Base-by-base conservation (phyloP, 2,329 filamentous ascomycete genomes). In the Cercospora nicotianae region DNA sequence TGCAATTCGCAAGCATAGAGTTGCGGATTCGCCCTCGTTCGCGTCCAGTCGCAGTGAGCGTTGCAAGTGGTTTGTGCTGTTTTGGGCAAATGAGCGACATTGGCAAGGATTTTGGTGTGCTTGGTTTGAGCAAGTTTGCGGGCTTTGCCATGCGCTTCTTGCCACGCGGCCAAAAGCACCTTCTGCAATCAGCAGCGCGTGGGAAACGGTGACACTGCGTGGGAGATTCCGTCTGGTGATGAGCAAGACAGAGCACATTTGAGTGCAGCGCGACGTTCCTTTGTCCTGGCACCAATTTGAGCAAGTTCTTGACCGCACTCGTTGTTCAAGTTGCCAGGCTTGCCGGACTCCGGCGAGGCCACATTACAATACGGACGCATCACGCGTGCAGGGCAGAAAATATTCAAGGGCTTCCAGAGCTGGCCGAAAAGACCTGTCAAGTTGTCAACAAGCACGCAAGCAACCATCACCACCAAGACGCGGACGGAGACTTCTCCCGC, bases 111-210 rank as follows among this genome's bases (percentile, higher is more conserved):
- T 48, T 10, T 6, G 51, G 48, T 30, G 45, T 57, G 64, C 59
- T 42, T 26, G 30, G 53, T 23, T 16, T 67, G 65, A 67, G 65
- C 65, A 68, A 60, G 62, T 68, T 68, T 64, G 55, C 55, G 55
- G 28, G n/a, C 55, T 18, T 59, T 59, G n/a, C 55, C 55, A 51
- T 13, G 53, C 55, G n/a, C 26, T 33, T 26, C 48, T 53, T 55
- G 58, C 63, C 55, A 60, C 53, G 23, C 55, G 26, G 20, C 39
- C 57, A 26, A 13, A 31, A 26, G 48, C 45, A 48, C 53, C 53
- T 57, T 57, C 53, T 57, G 31, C 45, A 55, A 33, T 53, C 26
- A 30, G 42, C 45, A 18, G 45, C 45, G 45, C 45, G 45, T 23
- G 45, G 45, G 45, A 5, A 23, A 5, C 6, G 23, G 36, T 18